Evolutionary conservation across 129 eudicot genomes (phyloP).

Genomic region (Pittosporum tobira): DNA sequence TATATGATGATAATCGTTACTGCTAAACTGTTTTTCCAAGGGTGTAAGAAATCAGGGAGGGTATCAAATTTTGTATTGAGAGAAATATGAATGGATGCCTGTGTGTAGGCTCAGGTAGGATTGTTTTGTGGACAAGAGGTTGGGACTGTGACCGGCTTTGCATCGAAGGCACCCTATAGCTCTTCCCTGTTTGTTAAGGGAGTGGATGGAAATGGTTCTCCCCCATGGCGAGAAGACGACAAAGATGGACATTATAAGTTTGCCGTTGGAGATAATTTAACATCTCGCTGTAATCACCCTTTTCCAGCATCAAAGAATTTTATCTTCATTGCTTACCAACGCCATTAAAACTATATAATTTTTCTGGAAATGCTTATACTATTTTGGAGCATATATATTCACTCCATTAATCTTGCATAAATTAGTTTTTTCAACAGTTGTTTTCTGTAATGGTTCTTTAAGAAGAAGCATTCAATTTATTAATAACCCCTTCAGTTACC

Average conservation of each 20-base stretch:
- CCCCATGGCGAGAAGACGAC: conserved; percentile 91
- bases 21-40: neutral
- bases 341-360: neutral
- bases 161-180: conserved; percentile 43
- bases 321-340: neutral
- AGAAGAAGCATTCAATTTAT: no score
- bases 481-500: no score
- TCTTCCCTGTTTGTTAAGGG: conserved; percentile 56
- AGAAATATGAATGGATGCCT: conserved; percentile 58
- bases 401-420: no score
- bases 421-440: no score
- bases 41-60: conserved; percentile 14
- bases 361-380: neutral
- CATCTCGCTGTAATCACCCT: conserved; percentile 84
- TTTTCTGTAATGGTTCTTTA: no score
- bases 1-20: conserved; percentile 8
- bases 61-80: conserved; percentile 35
- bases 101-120: conserved; percentile 99
- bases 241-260: conserved; percentile 86
- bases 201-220: conserved; percentile 71
- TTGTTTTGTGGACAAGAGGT: conserved; percentile 76
- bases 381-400: neutral
- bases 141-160: conserved; percentile 64
- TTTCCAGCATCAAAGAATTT: conserved; percentile 30
- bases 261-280: conserved; percentile 88